Evolutionary conservation across 2,329 filamentous ascomycete genomes (phyloP), one percentile per base, ranked within the genome.

Genomic region (Penicillium corylophilum): DNA sequence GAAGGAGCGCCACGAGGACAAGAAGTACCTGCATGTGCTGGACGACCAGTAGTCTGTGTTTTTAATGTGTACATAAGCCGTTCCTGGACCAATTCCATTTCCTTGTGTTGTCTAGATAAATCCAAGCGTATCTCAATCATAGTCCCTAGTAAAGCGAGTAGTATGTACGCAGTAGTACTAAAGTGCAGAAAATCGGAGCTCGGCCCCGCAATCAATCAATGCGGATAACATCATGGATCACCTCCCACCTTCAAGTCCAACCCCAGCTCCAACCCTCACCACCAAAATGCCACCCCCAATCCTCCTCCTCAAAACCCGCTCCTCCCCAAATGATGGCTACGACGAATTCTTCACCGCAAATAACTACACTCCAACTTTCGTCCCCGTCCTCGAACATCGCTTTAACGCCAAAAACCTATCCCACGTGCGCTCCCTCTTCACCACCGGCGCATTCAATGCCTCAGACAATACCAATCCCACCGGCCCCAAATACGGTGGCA

Each of bases 21-120:
- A 87, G 83, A 94, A 96, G 81, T 99, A 95, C 73, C 78, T 97
- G 72, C 94, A 99, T 73, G 92, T 99, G 55, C 78, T 90, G 69
- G 90, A 95, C 71, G 87, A 94, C 73, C 84, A 91, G 80, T 94
- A 86, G 66, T 60, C 57, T 59, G 55, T 67, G 58, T 66, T 67
- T 67, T 63, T 63, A 64, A 63, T 61, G 59, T 73, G 70, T 74
- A 73, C 64, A 72, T 73, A 72, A 68, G 64, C 61, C 58, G 59
- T 59, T 60, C 61, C 66, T 71, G 70, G 67, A 71, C 64, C 50
- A 65, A 55, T 51, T 61, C 45, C 54, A 66, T 68, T 71, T 66
- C 61, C 61, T 62, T 67, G 60, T 64, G 64, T 68, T 61, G 54
- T 62, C 53, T 46, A 44, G 50, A 54, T 44, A 16, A n/a, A 35